A percentile compares a stretch with the other conserved stretches of the same genome.
These are phyloP conservation scores for Trichoderma citrinoviride DNA, from an alignment of 2,329 filamentous ascomycete species.

Conservation along the genomic window DNA sequence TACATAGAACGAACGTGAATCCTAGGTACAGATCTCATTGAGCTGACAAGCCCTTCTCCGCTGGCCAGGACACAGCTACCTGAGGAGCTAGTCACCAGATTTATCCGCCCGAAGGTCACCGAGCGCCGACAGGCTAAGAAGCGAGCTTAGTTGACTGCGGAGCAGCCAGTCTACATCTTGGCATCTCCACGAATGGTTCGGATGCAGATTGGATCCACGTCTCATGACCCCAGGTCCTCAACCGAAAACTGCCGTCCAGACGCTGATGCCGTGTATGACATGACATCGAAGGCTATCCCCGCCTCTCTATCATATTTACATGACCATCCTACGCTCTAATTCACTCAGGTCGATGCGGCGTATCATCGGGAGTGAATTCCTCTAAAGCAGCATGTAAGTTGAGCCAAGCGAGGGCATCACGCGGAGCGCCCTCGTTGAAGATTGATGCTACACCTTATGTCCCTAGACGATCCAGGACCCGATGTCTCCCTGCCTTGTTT, in stretches of 20 bases:
- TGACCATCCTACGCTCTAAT: background rate
- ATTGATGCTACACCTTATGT: conserved; percentile 12
- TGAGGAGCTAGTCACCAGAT: background rate
- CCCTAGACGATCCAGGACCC: background rate
- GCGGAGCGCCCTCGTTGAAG: conserved; percentile 4
- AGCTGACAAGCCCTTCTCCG: background rate
- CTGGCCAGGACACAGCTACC: background rate
- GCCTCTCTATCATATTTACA: background rate
- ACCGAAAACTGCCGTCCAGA: conserved; percentile 6
- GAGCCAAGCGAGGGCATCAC: conserved; percentile 11
- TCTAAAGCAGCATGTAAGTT: conserved; percentile 1
- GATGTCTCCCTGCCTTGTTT: background rate
- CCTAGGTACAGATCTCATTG: background rate
- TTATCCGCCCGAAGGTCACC: conserved; percentile 4
- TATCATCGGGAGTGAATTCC: background rate
- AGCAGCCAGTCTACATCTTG: background rate
- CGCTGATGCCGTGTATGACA: conserved; percentile 17
- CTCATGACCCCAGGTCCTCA: conserved; percentile 12
- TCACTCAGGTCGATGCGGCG: background rate
- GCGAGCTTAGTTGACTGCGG: background rate
- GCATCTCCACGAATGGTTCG: background rate
- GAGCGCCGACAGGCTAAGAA: background rate
- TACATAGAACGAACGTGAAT: background rate
- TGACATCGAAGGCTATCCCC: conserved; percentile 13
- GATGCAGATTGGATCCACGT: conserved; percentile 11